These are phyloP conservation scores for Fomitopsis palustris DNA, from an alignment of 1,284 basidiomycete species.

Conservation along the genomic window DNA sequence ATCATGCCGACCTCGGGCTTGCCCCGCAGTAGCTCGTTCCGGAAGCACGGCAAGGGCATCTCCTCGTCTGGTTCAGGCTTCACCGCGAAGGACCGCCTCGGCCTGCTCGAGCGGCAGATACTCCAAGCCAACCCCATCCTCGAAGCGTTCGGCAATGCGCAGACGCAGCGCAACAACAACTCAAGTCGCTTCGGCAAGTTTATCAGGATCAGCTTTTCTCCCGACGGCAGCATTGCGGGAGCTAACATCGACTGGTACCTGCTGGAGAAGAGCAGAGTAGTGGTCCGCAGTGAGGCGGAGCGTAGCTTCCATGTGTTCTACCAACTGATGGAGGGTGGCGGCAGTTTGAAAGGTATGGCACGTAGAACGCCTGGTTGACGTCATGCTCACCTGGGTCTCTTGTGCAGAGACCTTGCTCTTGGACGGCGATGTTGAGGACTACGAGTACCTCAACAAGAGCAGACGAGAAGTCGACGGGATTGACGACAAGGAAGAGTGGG, in stretches of 20 bases:
- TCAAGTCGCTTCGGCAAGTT: slow-evolving; percentile 99
- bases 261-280: slow-evolving; percentile 95
- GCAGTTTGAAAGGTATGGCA: slow-evolving; percentile 57
- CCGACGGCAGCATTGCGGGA: slow-evolving; percentile 93
- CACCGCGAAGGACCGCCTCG: slow-evolving; percentile 68
- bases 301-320: slow-evolving; percentile 98
- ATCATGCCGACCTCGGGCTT: slow-evolving; percentile 57
- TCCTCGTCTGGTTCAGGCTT: slow-evolving; percentile 41
- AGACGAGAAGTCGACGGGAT: slow-evolving; percentile 92
- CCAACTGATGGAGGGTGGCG: slow-evolving; percentile 75
- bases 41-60: slow-evolving; percentile 35
- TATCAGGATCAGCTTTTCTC: slow-evolving; percentile 93
- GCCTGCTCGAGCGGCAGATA: slow-evolving; percentile 94
- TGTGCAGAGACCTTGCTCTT: slow-evolving; percentile 73
- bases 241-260: slow-evolving; percentile 99
- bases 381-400: background rate
- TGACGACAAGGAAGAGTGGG: slow-evolving; percentile 91
- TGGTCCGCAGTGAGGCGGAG: slow-evolving; percentile 85
- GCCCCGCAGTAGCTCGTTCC: slow-evolving; percentile 50
- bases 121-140: slow-evolving; percentile 97
- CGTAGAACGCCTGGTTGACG: background rate
- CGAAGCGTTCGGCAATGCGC: slow-evolving; percentile 98
- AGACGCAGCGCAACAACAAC: slow-evolving; percentile 98
- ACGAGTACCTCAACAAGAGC: slow-evolving; percentile 90
- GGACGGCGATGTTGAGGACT: slow-evolving; percentile 75